Conservation (phyloP, 2,329 filamentous ascomycete species). For the Gremmenia infestans region DNA sequence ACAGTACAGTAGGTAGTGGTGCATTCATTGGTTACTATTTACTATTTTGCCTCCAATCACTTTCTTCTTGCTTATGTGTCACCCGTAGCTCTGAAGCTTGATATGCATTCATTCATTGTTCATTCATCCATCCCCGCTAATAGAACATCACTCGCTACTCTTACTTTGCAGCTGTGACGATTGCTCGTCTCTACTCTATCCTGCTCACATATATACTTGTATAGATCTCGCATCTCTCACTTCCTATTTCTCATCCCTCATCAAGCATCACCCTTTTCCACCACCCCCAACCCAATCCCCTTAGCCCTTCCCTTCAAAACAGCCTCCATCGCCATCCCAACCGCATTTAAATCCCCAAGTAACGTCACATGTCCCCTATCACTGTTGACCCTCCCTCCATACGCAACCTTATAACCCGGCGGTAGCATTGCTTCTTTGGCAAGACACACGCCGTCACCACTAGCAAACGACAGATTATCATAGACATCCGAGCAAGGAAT, state of each 20-base stretch:
- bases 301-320: conserved; percentile 61
- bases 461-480: conserved; percentile 80
- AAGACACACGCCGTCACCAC: conserved; percentile 84
- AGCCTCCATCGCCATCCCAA: conserved; percentile 69
- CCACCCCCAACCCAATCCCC: conserved; percentile 63
- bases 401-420: conserved; percentile 68
- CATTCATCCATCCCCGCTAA: not conserved
- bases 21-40: too few relatives aligned
- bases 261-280: not conserved
- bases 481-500: conserved; percentile 76
- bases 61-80: too few relatives aligned
- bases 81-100: too few relatives aligned
- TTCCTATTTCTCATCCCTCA: not conserved
- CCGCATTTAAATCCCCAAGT: conserved; percentile 75
- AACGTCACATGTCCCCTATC: conserved; percentile 85
- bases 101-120: not conserved
- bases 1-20: too few relatives aligned
- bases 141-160: not conserved
- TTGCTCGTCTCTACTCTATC: not conserved
- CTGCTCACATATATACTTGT: too few relatives aligned
- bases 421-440: conserved; percentile 83
- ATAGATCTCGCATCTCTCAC: not conserved
- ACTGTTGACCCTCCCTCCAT: conserved; percentile 69
- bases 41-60: too few relatives aligned
- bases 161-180: not conserved